phyloP scores from a whole-genome alignment of 306 rosid species.

The Acacia acuminata region DNA sequence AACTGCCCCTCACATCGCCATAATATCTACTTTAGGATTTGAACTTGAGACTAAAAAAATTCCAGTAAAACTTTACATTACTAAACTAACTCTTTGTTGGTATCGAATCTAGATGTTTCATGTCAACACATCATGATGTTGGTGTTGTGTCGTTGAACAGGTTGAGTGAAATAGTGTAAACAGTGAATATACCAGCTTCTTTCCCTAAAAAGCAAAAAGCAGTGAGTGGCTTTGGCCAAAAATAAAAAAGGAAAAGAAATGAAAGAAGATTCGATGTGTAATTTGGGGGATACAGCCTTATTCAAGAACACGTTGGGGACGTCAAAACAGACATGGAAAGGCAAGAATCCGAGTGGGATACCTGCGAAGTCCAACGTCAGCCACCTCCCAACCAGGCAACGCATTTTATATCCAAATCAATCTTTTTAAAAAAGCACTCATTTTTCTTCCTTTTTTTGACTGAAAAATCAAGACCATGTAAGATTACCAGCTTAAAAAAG shows the following conservation, averaged over 20 bases:
- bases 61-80: too few species aligned
- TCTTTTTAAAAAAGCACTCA: not conserved
- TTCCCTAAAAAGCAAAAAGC: not conserved
- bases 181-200: not conserved
- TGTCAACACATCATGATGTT: too few species aligned
- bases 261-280: not conserved
- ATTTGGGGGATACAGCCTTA: not conserved
- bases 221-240: not conserved
- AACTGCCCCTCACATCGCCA: rapidly evolving
- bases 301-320: not conserved
- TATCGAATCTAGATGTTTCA: too few species aligned
- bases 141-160: not conserved
- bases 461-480: not conserved
- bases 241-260: not conserved
- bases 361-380: slow-evolving; percentile 6
- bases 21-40: too few species aligned
- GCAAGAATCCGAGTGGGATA: slow-evolving; percentile 7
- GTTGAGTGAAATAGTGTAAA: not conserved
- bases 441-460: not conserved
- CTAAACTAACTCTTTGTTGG: too few species aligned
- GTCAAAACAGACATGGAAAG: not conserved
- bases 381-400: not conserved
- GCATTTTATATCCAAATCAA: not conserved
- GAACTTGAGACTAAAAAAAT: too few species aligned
- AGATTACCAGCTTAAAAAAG: not conserved